Percentiles rank a stretch among this genome's conserved stretches.
phyloP scores from a whole-genome alignment of 176 grass and related monocot species.

The Ensete ventricosum region DNA sequence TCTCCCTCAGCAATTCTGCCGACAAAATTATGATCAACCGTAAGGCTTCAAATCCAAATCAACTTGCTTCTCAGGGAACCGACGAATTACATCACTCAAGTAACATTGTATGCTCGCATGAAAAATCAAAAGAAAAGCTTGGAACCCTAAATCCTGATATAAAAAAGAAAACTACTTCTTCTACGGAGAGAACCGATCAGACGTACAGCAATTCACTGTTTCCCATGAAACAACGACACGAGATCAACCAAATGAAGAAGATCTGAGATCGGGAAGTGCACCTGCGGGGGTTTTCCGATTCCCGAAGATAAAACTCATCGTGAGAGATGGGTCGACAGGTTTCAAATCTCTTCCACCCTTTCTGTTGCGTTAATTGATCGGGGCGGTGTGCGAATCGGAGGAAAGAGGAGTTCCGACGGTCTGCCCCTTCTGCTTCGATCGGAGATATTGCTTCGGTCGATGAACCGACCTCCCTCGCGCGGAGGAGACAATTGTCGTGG shows the following conservation, averaged over 20 bases:
- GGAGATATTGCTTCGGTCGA: background rate
- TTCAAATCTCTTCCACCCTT: background rate
- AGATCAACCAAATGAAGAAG: too few relatives aligned
- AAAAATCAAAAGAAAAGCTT: background rate
- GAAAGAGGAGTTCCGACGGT: background rate
- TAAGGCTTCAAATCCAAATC: background rate
- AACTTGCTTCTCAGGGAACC: background rate
- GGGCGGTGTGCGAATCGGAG: background rate
- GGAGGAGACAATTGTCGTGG: too few relatives aligned
- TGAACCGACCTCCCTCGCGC: too few relatives aligned
- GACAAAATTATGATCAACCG: background rate
- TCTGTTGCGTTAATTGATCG: background rate
- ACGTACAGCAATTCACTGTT: background rate
- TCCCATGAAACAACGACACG: background rate
- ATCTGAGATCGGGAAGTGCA: background rate
- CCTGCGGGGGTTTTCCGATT: conserved; percentile 16
- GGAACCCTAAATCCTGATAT: background rate
- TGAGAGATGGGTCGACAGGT: background rate
- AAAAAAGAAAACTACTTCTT: background rate
- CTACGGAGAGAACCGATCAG: background rate
- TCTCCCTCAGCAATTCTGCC: conserved; percentile 12
- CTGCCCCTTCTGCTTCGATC: background rate
- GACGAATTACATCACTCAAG: background rate
- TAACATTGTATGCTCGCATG: background rate
- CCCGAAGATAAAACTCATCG: conserved; percentile 20